A percentile compares a stretch with the other conserved stretches of the same genome.
Evolutionary conservation across 129 eudicot species (phyloP).

Genomic region (Kitagawia praeruptora): DNA sequence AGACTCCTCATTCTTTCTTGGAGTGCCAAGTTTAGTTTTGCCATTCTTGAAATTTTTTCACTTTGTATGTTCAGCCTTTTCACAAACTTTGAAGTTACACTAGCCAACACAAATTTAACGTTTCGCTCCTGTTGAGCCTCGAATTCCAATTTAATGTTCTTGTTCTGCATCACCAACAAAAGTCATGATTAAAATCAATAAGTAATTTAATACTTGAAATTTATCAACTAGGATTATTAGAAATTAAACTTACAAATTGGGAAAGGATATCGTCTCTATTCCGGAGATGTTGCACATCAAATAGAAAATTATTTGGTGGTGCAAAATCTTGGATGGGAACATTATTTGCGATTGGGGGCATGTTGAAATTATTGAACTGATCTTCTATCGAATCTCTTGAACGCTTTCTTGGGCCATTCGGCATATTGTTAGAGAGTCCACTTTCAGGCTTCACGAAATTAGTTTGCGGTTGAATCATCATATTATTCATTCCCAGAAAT

Average conservation of each 20-base stretch:
- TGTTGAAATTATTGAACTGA: background rate
- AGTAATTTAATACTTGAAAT: background rate
- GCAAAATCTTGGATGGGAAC: slow-evolving; percentile 11
- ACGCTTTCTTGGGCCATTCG: slow-evolving; percentile 20
- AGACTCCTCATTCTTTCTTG: slow-evolving; percentile 33
- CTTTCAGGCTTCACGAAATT: slow-evolving; percentile 25
- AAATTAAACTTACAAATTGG: slow-evolving; percentile 22
- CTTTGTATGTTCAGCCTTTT: slow-evolving; percentile 23
- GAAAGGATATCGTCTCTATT: slow-evolving; percentile 1
- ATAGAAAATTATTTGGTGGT: slow-evolving; percentile 1
- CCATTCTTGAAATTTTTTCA: slow-evolving; percentile 23
- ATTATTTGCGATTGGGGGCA: background rate
- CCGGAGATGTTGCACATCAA: slow-evolving; percentile 15
- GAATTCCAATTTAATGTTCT: slow-evolving; percentile 26
- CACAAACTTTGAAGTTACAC: slow-evolving; percentile 19
- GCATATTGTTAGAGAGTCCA: slow-evolving; percentile 22
- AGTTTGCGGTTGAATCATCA: slow-evolving; percentile 11
- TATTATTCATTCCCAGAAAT: slow-evolving; percentile 7
- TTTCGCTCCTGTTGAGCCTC: slow-evolving; percentile 26
- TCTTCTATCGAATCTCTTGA: slow-evolving; percentile 20
- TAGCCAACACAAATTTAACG: slow-evolving; percentile 12
- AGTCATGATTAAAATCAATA: background rate
- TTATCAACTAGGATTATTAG: background rate
- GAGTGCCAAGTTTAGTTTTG: slow-evolving; percentile 25
- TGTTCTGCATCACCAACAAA: slow-evolving; percentile 17